A percentile compares a stretch with the other conserved stretches of the same genome.
Conservation (phyloP, 1,284 basidiomycete genomes). For the Trametes hirsuta region DNA sequence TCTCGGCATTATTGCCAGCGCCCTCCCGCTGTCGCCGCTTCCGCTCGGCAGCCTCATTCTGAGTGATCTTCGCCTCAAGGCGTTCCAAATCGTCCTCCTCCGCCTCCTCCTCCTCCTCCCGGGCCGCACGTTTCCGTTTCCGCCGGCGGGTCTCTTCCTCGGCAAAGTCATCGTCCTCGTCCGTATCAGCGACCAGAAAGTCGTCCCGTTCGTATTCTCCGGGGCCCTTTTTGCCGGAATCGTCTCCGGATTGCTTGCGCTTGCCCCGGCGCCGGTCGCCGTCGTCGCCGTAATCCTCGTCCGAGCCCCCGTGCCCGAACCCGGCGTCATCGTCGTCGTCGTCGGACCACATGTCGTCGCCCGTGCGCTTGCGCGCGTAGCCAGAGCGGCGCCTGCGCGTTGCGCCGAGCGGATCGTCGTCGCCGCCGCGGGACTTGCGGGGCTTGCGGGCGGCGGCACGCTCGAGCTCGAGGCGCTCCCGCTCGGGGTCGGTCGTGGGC, state of each 20-base stretch:
- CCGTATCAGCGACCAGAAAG: slow-evolving; percentile 78
- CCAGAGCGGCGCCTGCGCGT: slow-evolving; percentile 41
- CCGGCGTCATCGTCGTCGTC: slow-evolving; percentile 47
- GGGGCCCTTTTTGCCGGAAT: slow-evolving; percentile 46
- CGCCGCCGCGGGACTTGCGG: slow-evolving; percentile 51
- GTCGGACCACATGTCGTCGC: slow-evolving; percentile 47
- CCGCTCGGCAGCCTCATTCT: slow-evolving; percentile 51
- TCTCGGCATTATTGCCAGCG: slow-evolving; percentile 16
- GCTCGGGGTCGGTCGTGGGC: slow-evolving; percentile 72
- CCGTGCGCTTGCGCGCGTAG: slow-evolving; percentile 38
- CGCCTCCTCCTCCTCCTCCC: slow-evolving; percentile 41
- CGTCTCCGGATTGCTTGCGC: slow-evolving; percentile 45
- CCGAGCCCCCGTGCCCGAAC: slow-evolving; percentile 60
- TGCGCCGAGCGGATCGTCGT: slow-evolving; percentile 50
- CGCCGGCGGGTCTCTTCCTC: slow-evolving; percentile 36
- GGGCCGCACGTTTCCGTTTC: slow-evolving; percentile 42
- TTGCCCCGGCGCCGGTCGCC: slow-evolving; percentile 40
- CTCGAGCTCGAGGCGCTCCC: slow-evolving; percentile 70
- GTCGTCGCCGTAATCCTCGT: slow-evolving; percentile 48
- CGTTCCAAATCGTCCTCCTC: slow-evolving; percentile 67
- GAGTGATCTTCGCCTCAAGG: slow-evolving; percentile 63
- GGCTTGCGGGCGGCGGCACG: slow-evolving; percentile 67
- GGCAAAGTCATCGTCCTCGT: slow-evolving; percentile 55
- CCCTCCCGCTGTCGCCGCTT: slow-evolving; percentile 44
- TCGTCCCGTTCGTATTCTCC: slow-evolving; percentile 82